Percentiles rank a stretch among this genome's conserved stretches.
These are phyloP conservation scores for Plasmodium sp. DNA, from an alignment of 169 alveolate genomes.

Conservation along the genomic window DNA sequence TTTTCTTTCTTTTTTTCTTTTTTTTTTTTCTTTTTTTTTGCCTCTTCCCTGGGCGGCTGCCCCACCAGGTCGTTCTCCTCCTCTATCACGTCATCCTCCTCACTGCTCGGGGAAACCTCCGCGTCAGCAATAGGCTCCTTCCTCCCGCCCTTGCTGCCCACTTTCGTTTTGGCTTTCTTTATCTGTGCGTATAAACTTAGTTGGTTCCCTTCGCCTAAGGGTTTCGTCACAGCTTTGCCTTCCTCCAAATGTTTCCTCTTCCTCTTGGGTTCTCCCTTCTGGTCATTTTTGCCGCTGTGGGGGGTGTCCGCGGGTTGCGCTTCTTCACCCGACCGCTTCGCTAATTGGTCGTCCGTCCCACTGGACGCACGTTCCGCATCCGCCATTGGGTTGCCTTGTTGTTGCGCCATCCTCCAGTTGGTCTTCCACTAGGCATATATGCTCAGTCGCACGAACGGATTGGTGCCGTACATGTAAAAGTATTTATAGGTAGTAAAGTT, in stretches of 20 bases:
- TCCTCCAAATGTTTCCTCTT: conserved; percentile 29
- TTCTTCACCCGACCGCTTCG: neutral
- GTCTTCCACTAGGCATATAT: neutral
- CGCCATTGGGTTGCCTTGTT: neutral
- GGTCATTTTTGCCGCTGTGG: neutral
- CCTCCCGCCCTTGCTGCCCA: neutral
- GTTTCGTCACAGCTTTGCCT: conserved; percentile 28
- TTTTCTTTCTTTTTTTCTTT: neutral
- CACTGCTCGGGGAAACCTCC: neutral
- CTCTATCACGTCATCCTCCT: neutral
- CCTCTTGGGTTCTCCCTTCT: neutral
- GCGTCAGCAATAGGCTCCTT: neutral
- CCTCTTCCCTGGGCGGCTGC: neutral
- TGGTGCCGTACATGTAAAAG: neutral
- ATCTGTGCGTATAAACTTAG: conserved; percentile 44
- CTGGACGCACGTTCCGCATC: neutral
- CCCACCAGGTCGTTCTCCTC: neutral
- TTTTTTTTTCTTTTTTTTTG: neutral
- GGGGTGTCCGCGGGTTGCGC: neutral
- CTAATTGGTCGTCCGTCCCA: neutral
- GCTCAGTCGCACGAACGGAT: neutral
- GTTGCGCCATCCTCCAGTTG: neutral
- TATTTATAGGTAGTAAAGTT: neutral
- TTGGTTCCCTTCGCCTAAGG: neutral
- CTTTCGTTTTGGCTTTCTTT: neutral